These are phyloP conservation scores for Erucastrum elatum DNA, from an alignment of 345 rosid genomes.

Conservation along the genomic window DNA sequence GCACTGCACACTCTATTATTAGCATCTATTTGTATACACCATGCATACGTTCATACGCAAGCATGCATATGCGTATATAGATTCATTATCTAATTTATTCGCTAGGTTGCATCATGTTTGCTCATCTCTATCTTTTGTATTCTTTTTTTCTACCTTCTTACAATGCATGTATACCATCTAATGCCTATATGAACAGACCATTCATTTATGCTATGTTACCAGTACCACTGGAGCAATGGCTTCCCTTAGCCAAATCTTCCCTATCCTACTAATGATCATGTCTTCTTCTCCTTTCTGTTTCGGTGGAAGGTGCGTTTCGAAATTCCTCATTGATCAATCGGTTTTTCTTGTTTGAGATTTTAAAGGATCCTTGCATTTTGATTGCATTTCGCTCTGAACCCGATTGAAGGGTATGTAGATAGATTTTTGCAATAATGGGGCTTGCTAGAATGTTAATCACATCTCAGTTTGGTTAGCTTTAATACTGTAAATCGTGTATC, in stretches of 20 bases:
- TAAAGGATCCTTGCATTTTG: background rate
- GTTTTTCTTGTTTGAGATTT: background rate
- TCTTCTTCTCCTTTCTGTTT: constrained; percentile 1
- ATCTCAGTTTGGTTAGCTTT: background rate
- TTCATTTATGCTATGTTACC: background rate
- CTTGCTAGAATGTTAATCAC: background rate
- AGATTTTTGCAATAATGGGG: background rate
- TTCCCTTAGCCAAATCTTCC: constrained; percentile 23
- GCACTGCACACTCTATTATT: constrained; percentile 16
- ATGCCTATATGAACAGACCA: background rate
- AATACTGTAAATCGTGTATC: background rate
- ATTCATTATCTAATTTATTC: background rate
- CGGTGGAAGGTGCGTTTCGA: constrained; percentile 11
- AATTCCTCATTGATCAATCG: background rate
- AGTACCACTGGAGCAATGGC: constrained; percentile 23
- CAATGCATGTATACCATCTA: background rate
- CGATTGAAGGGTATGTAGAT: background rate
- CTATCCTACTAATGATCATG: constrained; percentile 15
- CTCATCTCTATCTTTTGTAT: background rate
- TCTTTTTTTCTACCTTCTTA: background rate
- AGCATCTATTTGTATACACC: constrained; percentile 1
- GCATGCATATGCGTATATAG: background rate
- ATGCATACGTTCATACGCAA: background rate
- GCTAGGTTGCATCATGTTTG: background rate
- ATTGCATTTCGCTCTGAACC: background rate